Conservation (phyloP, 768 basidiomycete species). For the Candolleomyces eurysporus region DNA sequence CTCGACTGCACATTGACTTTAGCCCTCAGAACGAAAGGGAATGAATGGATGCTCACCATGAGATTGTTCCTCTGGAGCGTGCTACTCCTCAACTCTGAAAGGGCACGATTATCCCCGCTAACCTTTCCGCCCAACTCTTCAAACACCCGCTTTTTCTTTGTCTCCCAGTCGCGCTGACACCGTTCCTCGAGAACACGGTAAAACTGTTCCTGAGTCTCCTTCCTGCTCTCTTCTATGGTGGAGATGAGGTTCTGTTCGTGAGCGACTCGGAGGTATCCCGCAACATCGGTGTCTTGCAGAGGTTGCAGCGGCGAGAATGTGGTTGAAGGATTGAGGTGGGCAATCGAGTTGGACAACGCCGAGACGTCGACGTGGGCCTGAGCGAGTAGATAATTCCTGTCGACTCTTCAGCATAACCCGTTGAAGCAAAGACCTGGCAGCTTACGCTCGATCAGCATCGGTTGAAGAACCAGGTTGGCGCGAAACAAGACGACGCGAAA, state of each 20-base stretch:
- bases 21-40: not conserved
- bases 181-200: conserved; percentile 77
- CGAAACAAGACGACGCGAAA: conserved; percentile 81
- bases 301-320: conserved; percentile 91
- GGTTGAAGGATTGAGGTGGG: conserved; percentile 73
- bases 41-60: conserved; percentile 36
- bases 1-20: conserved; percentile 23
- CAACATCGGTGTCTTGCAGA: conserved; percentile 90
- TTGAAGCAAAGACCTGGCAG: conserved; percentile 4
- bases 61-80: conserved; percentile 56
- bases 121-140: conserved; percentile 82
- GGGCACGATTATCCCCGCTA: conserved; percentile 50
- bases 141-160: conserved; percentile 84
- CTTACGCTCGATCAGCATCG: conserved; percentile 76
- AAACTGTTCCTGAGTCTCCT: conserved; percentile 82
- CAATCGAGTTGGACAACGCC: conserved; percentile 80
- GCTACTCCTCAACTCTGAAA: conserved; percentile 62
- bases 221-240: conserved; percentile 87
- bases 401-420: not conserved
- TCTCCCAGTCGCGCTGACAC: conserved; percentile 82
- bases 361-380: conserved; percentile 93
- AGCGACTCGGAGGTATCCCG: conserved; percentile 91
- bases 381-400: conserved; percentile 87
- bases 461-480: conserved; percentile 61
- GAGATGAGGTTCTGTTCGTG: conserved; percentile 94